Evolutionary conservation across 768 basidiomycete species (phyloP), one percentile per base, ranked within the genome.

Genomic region (Sporobolomyces roseus): DNA sequence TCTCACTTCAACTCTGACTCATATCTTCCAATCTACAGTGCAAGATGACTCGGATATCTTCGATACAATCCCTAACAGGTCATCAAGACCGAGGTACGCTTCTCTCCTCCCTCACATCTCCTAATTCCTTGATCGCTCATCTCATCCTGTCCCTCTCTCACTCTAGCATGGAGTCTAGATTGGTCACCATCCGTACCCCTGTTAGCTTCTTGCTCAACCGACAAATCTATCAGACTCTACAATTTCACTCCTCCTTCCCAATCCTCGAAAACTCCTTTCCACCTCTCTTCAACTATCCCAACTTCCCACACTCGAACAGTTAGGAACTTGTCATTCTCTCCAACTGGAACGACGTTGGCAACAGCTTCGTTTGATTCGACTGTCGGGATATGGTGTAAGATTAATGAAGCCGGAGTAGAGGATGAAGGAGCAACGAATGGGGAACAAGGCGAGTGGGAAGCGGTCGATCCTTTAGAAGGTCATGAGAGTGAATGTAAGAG

Each of bases 401-500:
- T 71, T 10, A 73, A 74, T 30, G 76, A 75, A 27, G 76, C 74
- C 25, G 77, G 75, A 5, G 62, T 75, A 16, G 78, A 77, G 52
- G 77, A 77, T n/a, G 63, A 65, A 53, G 49, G 62, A n/a, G 92
- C 94, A 77, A 93, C 93, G 0, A 93, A 96, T 76, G 94, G 97
- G 77, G 93, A 76, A 60, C 93, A 97, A 78, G 65, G 64, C 13
- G 68, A 89, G 75, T 77, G 90, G 87, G 65, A 73, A 60, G 49
- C 70, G 19, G 83, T 87, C 68, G 87, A 87, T 55, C 84, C 88
- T 45, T 79, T 97, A 27, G 92, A 97, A 77, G 94, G 96, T 0
- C 96, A 97, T 77, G 94, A 97, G 77, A 93, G 77, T 61, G 94
- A 99, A 78, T 97, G 93, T 81, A 98, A 98, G 81, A 84, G 87